phyloP scores from a whole-genome alignment of 805 yeast species.

The Candida sanyiensis region DNA sequence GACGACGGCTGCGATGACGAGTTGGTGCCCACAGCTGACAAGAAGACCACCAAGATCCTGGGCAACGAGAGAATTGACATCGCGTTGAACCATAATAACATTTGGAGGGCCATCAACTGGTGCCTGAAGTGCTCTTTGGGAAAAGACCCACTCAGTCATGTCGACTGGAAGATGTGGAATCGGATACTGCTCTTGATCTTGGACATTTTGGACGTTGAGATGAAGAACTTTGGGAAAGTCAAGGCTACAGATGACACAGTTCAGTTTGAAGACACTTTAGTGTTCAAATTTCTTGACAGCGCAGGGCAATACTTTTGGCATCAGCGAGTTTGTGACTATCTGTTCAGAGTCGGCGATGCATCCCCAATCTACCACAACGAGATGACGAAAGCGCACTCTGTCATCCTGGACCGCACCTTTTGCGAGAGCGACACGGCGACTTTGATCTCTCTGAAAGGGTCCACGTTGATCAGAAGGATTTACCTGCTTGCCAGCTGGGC shows the following conservation, averaged over 20 bases:
- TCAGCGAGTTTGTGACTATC: slow-evolving; percentile 10
- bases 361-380: slow-evolving; percentile 18
- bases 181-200: slow-evolving; percentile 16
- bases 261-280: slow-evolving; percentile 5
- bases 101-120: slow-evolving; percentile 29
- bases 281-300: slow-evolving; percentile 11
- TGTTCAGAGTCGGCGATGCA: slow-evolving; percentile 8
- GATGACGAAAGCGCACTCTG: slow-evolving; percentile 14
- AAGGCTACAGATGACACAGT: neutral
- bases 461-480: slow-evolving; percentile 9
- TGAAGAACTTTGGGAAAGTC: slow-evolving; percentile 2
- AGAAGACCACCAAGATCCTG: slow-evolving; percentile 20
- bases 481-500: slow-evolving; percentile 6
- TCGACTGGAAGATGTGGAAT: slow-evolving; percentile 22
- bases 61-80: slow-evolving; percentile 24
- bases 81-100: slow-evolving; percentile 16
- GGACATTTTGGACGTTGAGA: slow-evolving; percentile 16
- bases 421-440: neutral
- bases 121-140: slow-evolving; percentile 25
- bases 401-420: neutral
- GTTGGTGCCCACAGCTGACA: slow-evolving; percentile 11
- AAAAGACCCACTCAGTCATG: slow-evolving; percentile 7
- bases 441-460: slow-evolving; percentile 8
- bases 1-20: slow-evolving; percentile 5
- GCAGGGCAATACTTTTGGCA: slow-evolving; percentile 14